Evolutionary conservation across 106 monocot species (phyloP).

Genomic region (Platanthera guangdongensis): DNA sequence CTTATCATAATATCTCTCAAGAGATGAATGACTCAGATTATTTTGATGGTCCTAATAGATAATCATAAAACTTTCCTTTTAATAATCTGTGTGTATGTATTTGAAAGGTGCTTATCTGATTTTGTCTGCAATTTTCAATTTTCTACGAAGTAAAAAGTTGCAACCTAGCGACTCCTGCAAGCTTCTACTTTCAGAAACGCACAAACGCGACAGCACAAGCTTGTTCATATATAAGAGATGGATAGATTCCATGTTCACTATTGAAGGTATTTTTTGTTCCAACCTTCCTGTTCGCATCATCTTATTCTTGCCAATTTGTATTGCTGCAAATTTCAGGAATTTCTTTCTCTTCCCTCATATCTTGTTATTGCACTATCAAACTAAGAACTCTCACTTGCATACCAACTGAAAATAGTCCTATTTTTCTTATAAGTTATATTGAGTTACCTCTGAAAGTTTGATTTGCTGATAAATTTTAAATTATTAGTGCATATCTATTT

Average conservation of each 20-base stretch:
- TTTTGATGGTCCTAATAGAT: too few relatives aligned
- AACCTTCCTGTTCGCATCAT: background rate
- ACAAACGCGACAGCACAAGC: slow-evolving; percentile 57
- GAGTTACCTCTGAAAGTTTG: too few relatives aligned
- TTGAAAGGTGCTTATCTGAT: background rate
- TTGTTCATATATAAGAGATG: slow-evolving; percentile 71
- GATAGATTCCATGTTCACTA: slow-evolving; percentile 45
- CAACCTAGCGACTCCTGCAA: slow-evolving; percentile 28
- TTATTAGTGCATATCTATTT: too few relatives aligned
- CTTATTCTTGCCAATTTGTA: background rate
- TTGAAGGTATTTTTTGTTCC: slow-evolving; percentile 25
- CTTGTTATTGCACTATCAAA: background rate
- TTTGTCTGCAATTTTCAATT: slow-evolving; percentile 1
- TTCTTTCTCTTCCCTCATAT: background rate
- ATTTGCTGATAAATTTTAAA: too few relatives aligned
- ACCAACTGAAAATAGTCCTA: background rate
- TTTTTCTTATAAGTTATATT: background rate
- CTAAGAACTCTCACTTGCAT: background rate
- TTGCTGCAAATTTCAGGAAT: background rate
- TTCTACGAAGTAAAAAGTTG: slow-evolving; percentile 25
- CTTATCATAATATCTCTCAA: too few relatives aligned
- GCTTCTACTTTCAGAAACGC: slow-evolving; percentile 57
- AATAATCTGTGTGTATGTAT: background rate
- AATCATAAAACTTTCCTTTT: too few relatives aligned
- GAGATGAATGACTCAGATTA: too few relatives aligned